Percentiles rank a stretch among this genome's conserved stretches.
Evolutionary conservation across 306 rosid species (phyloP).

Genomic region (Calophaca sinica): DNA sequence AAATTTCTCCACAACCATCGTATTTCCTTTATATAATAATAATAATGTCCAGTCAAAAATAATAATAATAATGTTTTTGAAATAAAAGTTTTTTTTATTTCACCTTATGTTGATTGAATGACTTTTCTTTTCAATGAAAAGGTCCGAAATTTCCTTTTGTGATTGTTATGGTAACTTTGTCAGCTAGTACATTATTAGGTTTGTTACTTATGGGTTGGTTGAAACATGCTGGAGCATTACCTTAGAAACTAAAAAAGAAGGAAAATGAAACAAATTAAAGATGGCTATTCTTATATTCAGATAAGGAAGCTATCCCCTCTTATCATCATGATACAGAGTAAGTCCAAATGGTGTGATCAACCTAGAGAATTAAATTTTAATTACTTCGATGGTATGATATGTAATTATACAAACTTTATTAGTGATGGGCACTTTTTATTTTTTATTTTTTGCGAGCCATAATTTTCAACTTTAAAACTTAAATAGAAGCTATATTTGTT

Average conservation of each 20-base stretch:
- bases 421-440: not conserved
- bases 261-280: not conserved
- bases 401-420: not conserved
- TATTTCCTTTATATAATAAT: not conserved
- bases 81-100: not conserved
- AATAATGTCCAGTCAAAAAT: no score
- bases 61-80: no score
- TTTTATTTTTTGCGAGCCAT: not conserved
- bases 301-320: not conserved
- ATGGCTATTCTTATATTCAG: not conserved
- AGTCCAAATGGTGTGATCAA: not conserved
- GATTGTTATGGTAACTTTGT: not conserved
- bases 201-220: slow-evolving; percentile 9
- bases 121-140: not conserved
- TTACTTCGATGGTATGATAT: not conserved
- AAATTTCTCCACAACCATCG: not conserved
- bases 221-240: not conserved
- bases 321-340: no score
- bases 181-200: not conserved
- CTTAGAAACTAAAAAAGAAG: not conserved
- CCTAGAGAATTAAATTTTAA: not conserved
- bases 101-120: not conserved
- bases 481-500: no score
- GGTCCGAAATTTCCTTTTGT: not conserved
- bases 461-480: no score